Base-by-base conservation (phyloP, 805 yeast species). In the Cephaloascus fragrans region DNA sequence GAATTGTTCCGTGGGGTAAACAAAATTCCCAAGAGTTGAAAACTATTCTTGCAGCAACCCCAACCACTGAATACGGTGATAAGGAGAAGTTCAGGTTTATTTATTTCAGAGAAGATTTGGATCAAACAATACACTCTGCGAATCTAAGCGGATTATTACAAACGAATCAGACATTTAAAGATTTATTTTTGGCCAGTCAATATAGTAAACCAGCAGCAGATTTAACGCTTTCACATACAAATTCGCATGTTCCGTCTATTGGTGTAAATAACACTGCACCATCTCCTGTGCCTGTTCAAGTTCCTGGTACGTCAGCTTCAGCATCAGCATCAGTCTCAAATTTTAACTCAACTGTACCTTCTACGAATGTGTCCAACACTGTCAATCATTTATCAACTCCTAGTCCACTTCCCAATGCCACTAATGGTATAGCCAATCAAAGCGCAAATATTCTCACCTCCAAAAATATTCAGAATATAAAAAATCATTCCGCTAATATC, bases 81-180 rank as follows among this genome's bases (percentile, higher is more conserved):
- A 39, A 54, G 35, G 77, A 73, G 41, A 76, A 75, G 44, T 79
- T 77, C 55, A 67, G 97, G 45, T 90, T 85, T 63, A 87, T 97
- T 0, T 90, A 90, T 53, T 90, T 93, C 59, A 71, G 97, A 47
- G 96, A 88, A 46, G 94, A 87, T 51, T 59, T 90, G 47, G 83
- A 81, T 14, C 77, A 87, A n/a, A 89, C 97, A 0, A 76, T 89
- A 18, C 97, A 89, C 57, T 77, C 96, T 0, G 87, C 95, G 2
- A 80, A 85, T 4, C 80, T 89, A 19, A 81, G 94, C 3, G 96
- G 96, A 0, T 63, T 89, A 18, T 53, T 83, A 28, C 80, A 77
- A 49, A 75, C 77, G 1, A 78, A 72, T 10, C 78, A 74, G 47
- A 62, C 70, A 3, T 80, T 80, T 53, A 71, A 69, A 4, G 84